Conservation (phyloP, 2,329 filamentous ascomycete genomes). For the Colletotrichum sublineola region DNA sequence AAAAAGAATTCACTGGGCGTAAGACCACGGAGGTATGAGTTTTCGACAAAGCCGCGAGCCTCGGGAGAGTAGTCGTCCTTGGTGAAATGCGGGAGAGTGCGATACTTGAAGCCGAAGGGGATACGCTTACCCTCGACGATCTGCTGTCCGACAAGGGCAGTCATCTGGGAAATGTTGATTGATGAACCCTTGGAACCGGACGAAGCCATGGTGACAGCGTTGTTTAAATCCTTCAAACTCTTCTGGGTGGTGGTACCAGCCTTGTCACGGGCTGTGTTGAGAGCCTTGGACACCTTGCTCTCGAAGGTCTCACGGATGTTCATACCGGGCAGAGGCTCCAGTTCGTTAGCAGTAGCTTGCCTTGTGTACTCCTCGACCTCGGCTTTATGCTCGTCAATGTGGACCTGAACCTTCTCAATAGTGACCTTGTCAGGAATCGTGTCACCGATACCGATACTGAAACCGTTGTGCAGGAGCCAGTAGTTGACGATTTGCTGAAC, state of each 20-base stretch:
- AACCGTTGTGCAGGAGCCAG: constrained; percentile 95
- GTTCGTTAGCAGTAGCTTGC: constrained; percentile 84
- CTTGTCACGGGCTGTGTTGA: constrained; percentile 96
- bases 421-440: constrained; percentile 92
- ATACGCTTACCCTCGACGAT: constrained; percentile 99
- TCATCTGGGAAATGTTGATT: constrained; percentile 99
- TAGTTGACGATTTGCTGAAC: constrained; percentile 96
- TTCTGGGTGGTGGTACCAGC: constrained; percentile 93
- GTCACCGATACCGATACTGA: constrained; percentile 98
- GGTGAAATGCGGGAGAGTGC: constrained; percentile 96
- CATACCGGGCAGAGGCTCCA: constrained; percentile 97
- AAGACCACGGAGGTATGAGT: constrained; percentile 95
- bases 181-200: constrained; percentile 98
- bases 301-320: constrained; percentile 99
- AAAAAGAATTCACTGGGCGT: constrained; percentile 99
- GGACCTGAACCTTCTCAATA: constrained; percentile 85
- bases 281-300: constrained; percentile 92
- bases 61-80: constrained; percentile 99
- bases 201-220: constrained; percentile 94
- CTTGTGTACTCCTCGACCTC: constrained; percentile 83
- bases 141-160: constrained; percentile 96
- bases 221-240: constrained; percentile 95
- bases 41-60: constrained; percentile 97
- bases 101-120: constrained; percentile 98
- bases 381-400: constrained; percentile 84